Conservation (phyloP, 768 basidiomycete genomes). For the Erythrobasidium yunnanense region DNA sequence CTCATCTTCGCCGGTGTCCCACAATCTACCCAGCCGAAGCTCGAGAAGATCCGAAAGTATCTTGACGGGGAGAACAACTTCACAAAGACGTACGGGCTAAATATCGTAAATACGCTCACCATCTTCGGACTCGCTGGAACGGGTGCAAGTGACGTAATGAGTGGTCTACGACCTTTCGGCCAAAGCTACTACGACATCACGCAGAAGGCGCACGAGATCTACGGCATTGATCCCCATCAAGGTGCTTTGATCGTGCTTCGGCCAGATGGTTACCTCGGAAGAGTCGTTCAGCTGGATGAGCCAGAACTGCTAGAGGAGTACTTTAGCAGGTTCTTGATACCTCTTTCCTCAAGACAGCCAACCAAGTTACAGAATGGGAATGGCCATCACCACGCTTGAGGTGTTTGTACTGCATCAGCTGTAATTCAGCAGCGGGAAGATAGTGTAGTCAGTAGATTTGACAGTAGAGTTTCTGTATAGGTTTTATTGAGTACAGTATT, state of each 20-base stretch:
- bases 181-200: slow-evolving; percentile 25
- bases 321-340: slow-evolving; percentile 29
- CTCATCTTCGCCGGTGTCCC: slow-evolving; percentile 32
- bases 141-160: slow-evolving; percentile 12
- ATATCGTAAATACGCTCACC: background rate
- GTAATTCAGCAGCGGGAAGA: too few relatives aligned
- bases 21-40: background rate
- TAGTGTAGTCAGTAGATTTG: too few relatives aligned
- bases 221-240: slow-evolving; percentile 28
- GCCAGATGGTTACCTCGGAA: slow-evolving; percentile 31
- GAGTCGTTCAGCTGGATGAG: slow-evolving; percentile 25
- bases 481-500: background rate
- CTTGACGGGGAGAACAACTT: slow-evolving; percentile 19
- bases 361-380: background rate
- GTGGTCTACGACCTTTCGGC: slow-evolving; percentile 16
- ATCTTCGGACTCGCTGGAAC: slow-evolving; percentile 14
- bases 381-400: background rate
- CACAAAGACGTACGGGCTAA: background rate
- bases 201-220: slow-evolving; percentile 26
- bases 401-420: too few relatives aligned
- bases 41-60: slow-evolving; percentile 17
- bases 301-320: slow-evolving; percentile 23
- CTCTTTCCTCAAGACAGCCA: background rate
- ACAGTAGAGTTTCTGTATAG: background rate
- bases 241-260: slow-evolving; percentile 32